Conservation (phyloP, 495 filamentous ascomycete genomes). For the Penicillium canescens region DNA sequence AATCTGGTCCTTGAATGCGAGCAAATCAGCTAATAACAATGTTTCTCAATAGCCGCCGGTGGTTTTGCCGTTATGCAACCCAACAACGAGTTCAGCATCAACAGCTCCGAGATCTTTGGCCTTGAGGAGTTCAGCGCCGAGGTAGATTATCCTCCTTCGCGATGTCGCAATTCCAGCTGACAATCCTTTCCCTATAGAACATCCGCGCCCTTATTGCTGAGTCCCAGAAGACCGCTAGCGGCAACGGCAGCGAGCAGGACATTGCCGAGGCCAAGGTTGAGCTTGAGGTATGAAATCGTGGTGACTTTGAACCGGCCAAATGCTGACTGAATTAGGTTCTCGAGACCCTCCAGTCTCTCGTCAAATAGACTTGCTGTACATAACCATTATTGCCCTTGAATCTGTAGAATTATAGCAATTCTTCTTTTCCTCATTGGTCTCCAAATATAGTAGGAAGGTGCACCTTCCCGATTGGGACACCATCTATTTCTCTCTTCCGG, state of each 20-base stretch:
- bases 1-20: constrained; percentile 3
- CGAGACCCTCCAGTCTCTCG: constrained; percentile 70
- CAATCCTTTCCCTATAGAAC: constrained; percentile 23
- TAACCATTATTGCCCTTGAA: constrained; percentile 41
- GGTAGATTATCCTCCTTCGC: constrained; percentile 35
- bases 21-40: constrained; percentile 21
- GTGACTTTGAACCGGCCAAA: background rate
- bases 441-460: constrained; percentile 7
- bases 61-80: constrained; percentile 97
- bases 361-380: constrained; percentile 65
- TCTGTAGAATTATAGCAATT: constrained; percentile 49
- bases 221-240: constrained; percentile 90
- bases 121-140: constrained; percentile 95
- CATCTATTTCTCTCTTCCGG: background rate
- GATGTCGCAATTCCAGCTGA: constrained; percentile 13
- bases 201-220: constrained; percentile 69
- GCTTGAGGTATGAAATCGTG: constrained; percentile 71
- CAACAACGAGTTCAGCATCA: constrained; percentile 92
- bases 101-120: constrained; percentile 91
- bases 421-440: constrained; percentile 19
- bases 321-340: constrained; percentile 55
- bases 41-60: constrained; percentile 70
- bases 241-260: constrained; percentile 93
- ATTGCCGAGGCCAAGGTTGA: constrained; percentile 98
- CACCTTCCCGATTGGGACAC: constrained; percentile 6